Evolutionary conservation across 495 filamentous ascomycete species (phyloP).

Genomic region (Hypoxylon cercidicola): DNA sequence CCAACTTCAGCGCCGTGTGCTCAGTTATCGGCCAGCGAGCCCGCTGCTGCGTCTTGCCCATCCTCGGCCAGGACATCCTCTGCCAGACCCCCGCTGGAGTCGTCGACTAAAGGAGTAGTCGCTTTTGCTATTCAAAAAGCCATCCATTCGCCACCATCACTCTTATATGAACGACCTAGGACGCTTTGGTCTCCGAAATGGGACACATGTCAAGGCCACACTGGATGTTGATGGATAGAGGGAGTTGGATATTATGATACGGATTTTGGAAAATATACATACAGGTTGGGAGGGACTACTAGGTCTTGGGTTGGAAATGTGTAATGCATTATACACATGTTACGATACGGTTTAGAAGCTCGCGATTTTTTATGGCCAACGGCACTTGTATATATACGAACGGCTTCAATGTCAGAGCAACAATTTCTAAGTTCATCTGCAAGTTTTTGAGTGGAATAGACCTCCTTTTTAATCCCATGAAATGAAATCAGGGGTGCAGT

Average conservation of each 20-base stretch:
- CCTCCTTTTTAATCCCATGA: too few relatives aligned
- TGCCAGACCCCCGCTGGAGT: slow-evolving; percentile 54
- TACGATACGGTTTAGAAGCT: not conserved
- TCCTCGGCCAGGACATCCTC: slow-evolving; percentile 52
- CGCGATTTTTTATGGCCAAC: too few relatives aligned
- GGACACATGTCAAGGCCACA: too few relatives aligned
- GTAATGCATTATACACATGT: slow-evolving; percentile 1
- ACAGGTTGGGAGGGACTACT: slow-evolving; percentile 7
- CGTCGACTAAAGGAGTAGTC: slow-evolving; percentile 33
- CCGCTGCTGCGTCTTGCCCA: slow-evolving; percentile 56
- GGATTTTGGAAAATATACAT: not conserved
- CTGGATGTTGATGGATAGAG: not conserved
- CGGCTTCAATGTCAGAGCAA: too few relatives aligned
- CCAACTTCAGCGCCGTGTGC: slow-evolving; percentile 48
- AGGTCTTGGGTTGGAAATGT: slow-evolving; percentile 9
- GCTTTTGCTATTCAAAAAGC: too few relatives aligned
- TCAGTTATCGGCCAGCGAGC: slow-evolving; percentile 55
- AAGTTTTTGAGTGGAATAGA: too few relatives aligned
- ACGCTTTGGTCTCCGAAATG: not conserved
- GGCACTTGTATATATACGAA: too few relatives aligned
- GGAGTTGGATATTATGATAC: slow-evolving; percentile 1
- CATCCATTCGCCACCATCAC: too few relatives aligned
- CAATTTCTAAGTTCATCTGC: too few relatives aligned
- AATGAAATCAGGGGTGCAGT: too few relatives aligned
- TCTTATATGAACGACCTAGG: too few relatives aligned